These are phyloP conservation scores for Aspergillus baeticus DNA, from an alignment of 495 filamentous ascomycete genomes.

Conservation along the genomic window DNA sequence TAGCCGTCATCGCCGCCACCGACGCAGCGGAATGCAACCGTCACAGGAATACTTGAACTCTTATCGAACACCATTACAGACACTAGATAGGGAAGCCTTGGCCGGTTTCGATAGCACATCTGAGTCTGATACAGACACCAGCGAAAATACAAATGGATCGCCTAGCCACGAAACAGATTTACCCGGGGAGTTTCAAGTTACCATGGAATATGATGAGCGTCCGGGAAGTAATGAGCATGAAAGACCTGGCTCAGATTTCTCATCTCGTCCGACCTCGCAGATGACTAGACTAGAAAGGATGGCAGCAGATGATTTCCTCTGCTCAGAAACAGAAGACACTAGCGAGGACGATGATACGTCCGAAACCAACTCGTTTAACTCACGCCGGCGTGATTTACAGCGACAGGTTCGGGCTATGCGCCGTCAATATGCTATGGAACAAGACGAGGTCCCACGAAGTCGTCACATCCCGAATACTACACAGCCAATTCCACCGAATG, in stretches of 20 bases:
- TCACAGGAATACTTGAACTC: constrained; percentile 43
- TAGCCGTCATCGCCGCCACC: constrained; percentile 25
- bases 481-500: constrained; percentile 23
- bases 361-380: constrained; percentile 23
- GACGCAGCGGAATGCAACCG: constrained; percentile 32
- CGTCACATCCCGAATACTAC: constrained; percentile 29
- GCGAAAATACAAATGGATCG: constrained; percentile 6
- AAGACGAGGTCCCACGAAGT: constrained; percentile 19
- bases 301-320: constrained; percentile 32
- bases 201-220: constrained; percentile 48
- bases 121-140: constrained; percentile 21
- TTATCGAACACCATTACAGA: constrained; percentile 36
- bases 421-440: constrained; percentile 20
- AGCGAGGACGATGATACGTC: constrained; percentile 40
- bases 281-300: constrained; percentile 22
- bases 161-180: constrained; percentile 19
- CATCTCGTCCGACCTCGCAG: constrained; percentile 21
- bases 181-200: constrained; percentile 46
- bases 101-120: constrained; percentile 25
- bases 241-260: constrained; percentile 6
- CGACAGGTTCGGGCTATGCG: constrained; percentile 26
- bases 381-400: constrained; percentile 31
- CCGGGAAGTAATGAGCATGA: constrained; percentile 24
- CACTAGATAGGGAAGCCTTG: constrained; percentile 26
- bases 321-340: constrained; percentile 51